A percentile compares a stretch with the other conserved stretches of the same genome.
These are phyloP conservation scores for Pseudogymnoascus sp. DNA, from an alignment of 2,329 filamentous ascomycete genomes.

Conservation along the genomic window DNA sequence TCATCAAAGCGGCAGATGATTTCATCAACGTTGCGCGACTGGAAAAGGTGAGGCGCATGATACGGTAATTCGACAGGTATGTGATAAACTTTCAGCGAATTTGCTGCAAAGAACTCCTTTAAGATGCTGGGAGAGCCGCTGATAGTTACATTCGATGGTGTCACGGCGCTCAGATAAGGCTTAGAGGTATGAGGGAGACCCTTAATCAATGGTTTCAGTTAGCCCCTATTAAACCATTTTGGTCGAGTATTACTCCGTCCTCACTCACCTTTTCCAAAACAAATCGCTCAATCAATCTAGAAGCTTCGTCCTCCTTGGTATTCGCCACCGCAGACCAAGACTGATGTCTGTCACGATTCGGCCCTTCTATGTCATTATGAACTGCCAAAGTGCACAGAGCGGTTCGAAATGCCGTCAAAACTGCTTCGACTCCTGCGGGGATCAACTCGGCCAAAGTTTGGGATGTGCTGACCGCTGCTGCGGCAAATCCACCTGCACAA, in stretches of 20 bases:
- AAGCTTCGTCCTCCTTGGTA: not conserved
- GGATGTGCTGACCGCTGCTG: conserved; percentile 21
- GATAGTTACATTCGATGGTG: conserved; percentile 10
- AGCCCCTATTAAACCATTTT: not conserved
- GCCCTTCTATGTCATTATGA: not conserved
- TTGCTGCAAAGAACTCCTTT: not conserved
- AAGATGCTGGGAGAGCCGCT: conserved; percentile 8
- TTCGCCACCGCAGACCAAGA: conserved; percentile 10
- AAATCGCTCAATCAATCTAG: conserved; percentile 4
- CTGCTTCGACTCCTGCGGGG: conserved; percentile 21
- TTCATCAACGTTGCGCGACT: conserved; percentile 12
- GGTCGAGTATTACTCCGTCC: not conserved
- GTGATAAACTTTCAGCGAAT: not conserved
- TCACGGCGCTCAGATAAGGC: conserved; percentile 10
- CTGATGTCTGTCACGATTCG: not conserved
- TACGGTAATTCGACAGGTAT: conserved; percentile 17
- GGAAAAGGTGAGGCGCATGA: conserved; percentile 20
- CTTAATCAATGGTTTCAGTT: not conserved
- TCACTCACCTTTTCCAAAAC: not conserved
- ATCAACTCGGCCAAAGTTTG: conserved; percentile 19
- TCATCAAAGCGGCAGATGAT: conserved; percentile 1
- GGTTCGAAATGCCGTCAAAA: conserved; percentile 20
- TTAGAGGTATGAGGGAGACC: not conserved
- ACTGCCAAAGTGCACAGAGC: conserved; percentile 10
- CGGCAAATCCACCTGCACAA: conserved; percentile 24